These are phyloP conservation scores for Auricularia sp. DNA, from an alignment of 768 basidiomycete species.

Conservation along the genomic window DNA sequence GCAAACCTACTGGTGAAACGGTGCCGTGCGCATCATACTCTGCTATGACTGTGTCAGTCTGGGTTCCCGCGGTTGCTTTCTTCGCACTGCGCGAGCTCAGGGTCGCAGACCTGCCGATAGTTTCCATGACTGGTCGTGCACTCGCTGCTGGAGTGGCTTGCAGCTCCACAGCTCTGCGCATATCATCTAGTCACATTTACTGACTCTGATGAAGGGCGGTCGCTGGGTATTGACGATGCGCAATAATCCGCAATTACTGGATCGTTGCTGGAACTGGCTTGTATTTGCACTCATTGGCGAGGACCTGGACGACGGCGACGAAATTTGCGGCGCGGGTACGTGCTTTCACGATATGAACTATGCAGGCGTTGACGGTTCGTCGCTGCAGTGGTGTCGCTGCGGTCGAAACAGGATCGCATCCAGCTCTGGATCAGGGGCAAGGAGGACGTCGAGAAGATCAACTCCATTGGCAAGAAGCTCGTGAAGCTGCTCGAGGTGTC, in stretches of 20 bases:
- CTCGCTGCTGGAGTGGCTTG: no score
- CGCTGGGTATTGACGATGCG: conserved; percentile 95
- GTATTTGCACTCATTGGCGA: conserved; percentile 88
- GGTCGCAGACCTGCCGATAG: no score
- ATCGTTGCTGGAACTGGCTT: conserved; percentile 84
- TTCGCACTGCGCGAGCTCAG: no score
- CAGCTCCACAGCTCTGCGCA: no score
- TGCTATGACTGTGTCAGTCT: no score
- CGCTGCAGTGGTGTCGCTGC: conserved; percentile 82
- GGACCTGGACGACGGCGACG: conserved; percentile 50
- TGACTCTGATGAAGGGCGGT: conserved; percentile 39
- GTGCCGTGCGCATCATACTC: no score
- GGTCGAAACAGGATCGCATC: conserved; percentile 80
- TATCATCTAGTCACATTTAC: background rate
- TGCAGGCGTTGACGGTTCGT: conserved; percentile 25
- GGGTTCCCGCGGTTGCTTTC: no score
- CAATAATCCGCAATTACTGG: conserved; percentile 65
- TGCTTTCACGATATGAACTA: conserved; percentile 3
- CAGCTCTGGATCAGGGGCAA: conserved; percentile 85
- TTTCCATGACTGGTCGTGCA: no score
- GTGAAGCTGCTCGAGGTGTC: conserved; percentile 76
- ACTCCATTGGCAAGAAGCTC: conserved; percentile 73
- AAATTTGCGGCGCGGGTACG: conserved; percentile 41
- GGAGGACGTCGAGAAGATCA: conserved; percentile 77
- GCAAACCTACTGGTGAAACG: no score